Evolutionary conservation across 345 rosid species (phyloP), one percentile per base, ranked within the genome.

Genomic region (Arabidopsis suecica): DNA sequence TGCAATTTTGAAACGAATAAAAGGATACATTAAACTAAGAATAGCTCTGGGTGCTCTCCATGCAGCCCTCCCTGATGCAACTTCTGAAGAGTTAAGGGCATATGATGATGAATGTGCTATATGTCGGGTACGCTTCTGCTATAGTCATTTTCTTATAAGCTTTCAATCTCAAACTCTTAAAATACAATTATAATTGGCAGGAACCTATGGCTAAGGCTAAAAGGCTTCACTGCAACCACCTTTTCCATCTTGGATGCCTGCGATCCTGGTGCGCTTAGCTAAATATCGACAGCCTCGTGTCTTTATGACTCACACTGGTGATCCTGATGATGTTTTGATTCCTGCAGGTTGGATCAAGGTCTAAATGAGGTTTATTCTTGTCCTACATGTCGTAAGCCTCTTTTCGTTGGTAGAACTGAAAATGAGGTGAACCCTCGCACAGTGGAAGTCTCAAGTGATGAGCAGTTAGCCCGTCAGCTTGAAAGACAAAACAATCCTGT

Each of bases 171-270:
- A 65, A 69, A 48, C 57, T 38, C 65, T 47, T 85, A 69, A 49
- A 60, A 57, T 74, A 80, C 51, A 65, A 65, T 75, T 58, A 16
- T 33, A 66, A 73, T 78, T 82, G 73, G 65, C 93, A 95, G 99
- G 99, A 95, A 86, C 94, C 99, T 71, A 95, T 95, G 99, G 97
- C 93, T 47, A 95, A 89, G 86, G 98, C 98, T 57, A 95, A 95
- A 86, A 90, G 74, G 87, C 90, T 95, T 48, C 81, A 84, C 73
- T 95, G 99, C 86, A 88, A 80, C 78, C 99, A 95, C 79, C 93
- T 95, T 69, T 92, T 92, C 61, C 99, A 95, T 86, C 97, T 95
- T 74, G 91, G 88, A 70, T 95, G 98, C 88, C 86, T 95, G 87
- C 88, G 97, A 88, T 95, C 99, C 75, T 95, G 98, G 99, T 95